Evolutionary conservation across 1,139 yeast species (phyloP).

Genomic region (Scheffersomyces parashehatae): DNA sequence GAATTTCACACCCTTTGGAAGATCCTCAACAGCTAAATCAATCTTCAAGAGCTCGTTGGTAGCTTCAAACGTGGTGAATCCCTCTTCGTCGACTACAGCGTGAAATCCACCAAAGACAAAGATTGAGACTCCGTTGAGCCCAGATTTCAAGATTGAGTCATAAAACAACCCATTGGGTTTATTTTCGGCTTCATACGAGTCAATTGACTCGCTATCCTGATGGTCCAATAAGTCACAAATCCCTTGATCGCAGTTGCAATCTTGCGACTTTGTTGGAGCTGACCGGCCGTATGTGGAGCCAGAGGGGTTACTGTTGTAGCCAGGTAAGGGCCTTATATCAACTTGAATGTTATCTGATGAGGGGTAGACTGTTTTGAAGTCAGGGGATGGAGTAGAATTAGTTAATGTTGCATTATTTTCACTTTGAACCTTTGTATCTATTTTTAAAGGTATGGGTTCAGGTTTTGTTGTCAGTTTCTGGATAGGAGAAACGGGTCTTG

Average conservation of each 20-base stretch:
- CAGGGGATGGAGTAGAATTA: conserved; percentile 1
- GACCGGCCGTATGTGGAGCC: neutral
- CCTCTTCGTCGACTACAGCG: conserved; percentile 14
- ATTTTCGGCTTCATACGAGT: neutral
- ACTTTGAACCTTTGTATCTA: neutral
- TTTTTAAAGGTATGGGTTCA: conserved; percentile 1
- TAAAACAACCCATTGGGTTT: conserved; percentile 10
- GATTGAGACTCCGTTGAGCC: conserved; percentile 24
- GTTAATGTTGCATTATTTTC: neutral
- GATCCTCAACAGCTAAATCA: conserved; percentile 26
- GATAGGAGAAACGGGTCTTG: conserved; percentile 26
- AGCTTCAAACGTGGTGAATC: conserved; percentile 28
- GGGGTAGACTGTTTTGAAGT: neutral
- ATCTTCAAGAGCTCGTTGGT: conserved; percentile 39
- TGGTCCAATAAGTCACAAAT: neutral
- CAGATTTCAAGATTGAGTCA: conserved; percentile 16
- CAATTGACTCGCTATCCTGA: neutral
- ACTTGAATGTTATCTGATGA: conserved; percentile 1
- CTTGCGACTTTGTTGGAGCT: conserved; percentile 1
- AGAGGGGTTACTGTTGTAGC: neutral
- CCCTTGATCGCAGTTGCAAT: neutral
- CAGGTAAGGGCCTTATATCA: neutral
- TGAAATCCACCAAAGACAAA: conserved; percentile 47
- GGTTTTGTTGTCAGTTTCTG: conserved; percentile 3
- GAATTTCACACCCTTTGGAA: conserved; percentile 15